These are phyloP conservation scores for Tylopilus cervinicoccineus DNA, from an alignment of 768 basidiomycete genomes.

Conservation along the genomic window DNA sequence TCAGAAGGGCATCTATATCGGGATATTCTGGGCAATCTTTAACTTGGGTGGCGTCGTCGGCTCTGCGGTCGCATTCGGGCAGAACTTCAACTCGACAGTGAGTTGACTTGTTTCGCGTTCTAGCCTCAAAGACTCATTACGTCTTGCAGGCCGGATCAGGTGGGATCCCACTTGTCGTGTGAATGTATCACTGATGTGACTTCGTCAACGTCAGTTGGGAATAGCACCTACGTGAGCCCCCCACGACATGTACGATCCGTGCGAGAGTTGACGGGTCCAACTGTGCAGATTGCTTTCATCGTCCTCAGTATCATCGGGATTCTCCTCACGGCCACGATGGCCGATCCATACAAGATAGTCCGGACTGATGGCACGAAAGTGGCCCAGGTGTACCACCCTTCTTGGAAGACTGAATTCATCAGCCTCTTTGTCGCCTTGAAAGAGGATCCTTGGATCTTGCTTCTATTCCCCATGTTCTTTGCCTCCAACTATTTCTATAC, in stretches of 20 bases:
- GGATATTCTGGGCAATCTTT: constrained; percentile 66
- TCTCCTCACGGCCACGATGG: constrained; percentile 62
- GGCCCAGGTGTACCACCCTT: too few relatives aligned
- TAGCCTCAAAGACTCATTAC: not conserved
- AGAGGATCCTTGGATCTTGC: constrained; percentile 66
- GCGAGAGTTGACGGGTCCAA: not conserved
- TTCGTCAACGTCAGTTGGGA: constrained; percentile 44
- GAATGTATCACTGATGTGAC: not conserved
- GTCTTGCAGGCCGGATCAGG: constrained; percentile 25
- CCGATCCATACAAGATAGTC: constrained; percentile 65
- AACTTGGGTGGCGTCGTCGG: constrained; percentile 79
- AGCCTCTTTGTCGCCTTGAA: constrained; percentile 65
- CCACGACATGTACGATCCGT: constrained; percentile 17
- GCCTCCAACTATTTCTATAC: constrained; percentile 84
- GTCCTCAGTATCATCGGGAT: constrained; percentile 68
- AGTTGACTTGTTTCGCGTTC: constrained; percentile 12
- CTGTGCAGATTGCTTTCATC: constrained; percentile 63
- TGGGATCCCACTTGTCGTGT: constrained; percentile 2
- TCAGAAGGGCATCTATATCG: constrained; percentile 50
- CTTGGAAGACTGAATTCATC: constrained; percentile 71
- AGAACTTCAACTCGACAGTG: constrained; percentile 62
- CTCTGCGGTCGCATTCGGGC: constrained; percentile 67
- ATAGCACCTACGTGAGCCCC: constrained; percentile 77
- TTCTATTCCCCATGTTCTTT: constrained; percentile 84
- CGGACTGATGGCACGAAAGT: constrained; percentile 73